Conservation (phyloP, 1,139 yeast species). For the Chernovozyma aurita region DNA sequence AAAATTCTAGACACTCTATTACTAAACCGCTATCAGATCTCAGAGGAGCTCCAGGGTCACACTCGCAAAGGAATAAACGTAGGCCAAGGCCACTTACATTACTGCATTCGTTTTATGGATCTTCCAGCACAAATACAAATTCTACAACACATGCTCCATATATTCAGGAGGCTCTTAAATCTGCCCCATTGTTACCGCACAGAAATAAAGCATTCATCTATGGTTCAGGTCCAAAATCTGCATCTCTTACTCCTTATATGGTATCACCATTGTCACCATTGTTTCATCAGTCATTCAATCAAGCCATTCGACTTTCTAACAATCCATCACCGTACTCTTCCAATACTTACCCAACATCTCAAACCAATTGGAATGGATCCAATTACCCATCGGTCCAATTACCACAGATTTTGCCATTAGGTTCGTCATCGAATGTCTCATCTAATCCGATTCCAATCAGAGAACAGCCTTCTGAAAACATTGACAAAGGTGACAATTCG, state of each 20-base stretch:
- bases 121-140: neutral
- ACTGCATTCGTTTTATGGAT: conserved; percentile 26
- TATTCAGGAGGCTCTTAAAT: conserved; percentile 1
- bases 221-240: conserved; percentile 13
- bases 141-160: neutral
- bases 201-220: conserved; percentile 15
- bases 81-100: conserved; percentile 42
- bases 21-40: conserved; percentile 2
- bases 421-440: no score
- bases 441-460: no score
- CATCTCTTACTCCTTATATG: conserved; percentile 28
- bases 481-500: no score
- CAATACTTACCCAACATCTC: neutral
- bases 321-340: neutral
- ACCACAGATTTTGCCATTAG: no score
- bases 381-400: no score
- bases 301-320: conserved; percentile 12
- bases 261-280: conserved; percentile 41
- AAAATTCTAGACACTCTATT: conserved; percentile 1
- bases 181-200: conserved; percentile 6
- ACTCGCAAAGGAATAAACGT: conserved; percentile 16
- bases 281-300: conserved; percentile 36
- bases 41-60: neutral
- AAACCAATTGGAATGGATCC: neutral
- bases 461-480: no score